Evolutionary conservation across 1,139 yeast species (phyloP), one percentile per base, ranked within the genome.

Genomic region (Suhomyces anneliseae): DNA sequence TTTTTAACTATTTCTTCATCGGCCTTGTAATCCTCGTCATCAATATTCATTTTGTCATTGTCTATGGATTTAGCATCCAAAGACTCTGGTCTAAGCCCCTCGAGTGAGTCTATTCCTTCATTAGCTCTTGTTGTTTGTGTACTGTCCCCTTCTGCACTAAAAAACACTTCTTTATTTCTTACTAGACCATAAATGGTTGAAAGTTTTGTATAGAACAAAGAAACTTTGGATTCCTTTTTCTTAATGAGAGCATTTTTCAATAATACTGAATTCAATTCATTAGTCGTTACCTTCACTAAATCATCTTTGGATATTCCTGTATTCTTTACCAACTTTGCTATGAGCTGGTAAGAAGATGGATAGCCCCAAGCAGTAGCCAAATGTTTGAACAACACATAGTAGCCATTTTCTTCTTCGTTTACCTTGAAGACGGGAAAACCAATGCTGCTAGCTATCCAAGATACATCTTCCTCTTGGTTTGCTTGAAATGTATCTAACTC

Each of bases 291-390:
- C 8, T 44, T 42, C 8, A 60, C 43, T 39, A 71, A 60, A 2
- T 58, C 62, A 3, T 38, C 11, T 42, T 60, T 69, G 1, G 51
- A 27, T 3, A 67, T n/a, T 2, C 56, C 51, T 1, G 68, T 54
- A 5, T 50, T 46, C 46, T 66, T 68, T 1, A 68, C 48, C 3
- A 74, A 38, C 47, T 58, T 59, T 12, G 55, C 52, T 12, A 74
- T 63, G 15, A 75, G 53, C 51, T 75, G 80, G 50, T 74, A 74
- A 6, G 78, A 69, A 2, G 79, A 74, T 1, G 79, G 78, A 48
- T 59, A 74, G 47, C 68, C 69, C 73, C 76, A 74, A 4, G 65
- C 47, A n/a, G 35, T 37, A 5, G 74, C 68, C 47, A 75, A 56
- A 48, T 72, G 67, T 44, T 65, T 65, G 4, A 70, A 43, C 38